These are phyloP conservation scores for Phytophthora nicotianae DNA, from an alignment of 352 stramenopile species.

Conservation along the genomic window DNA sequence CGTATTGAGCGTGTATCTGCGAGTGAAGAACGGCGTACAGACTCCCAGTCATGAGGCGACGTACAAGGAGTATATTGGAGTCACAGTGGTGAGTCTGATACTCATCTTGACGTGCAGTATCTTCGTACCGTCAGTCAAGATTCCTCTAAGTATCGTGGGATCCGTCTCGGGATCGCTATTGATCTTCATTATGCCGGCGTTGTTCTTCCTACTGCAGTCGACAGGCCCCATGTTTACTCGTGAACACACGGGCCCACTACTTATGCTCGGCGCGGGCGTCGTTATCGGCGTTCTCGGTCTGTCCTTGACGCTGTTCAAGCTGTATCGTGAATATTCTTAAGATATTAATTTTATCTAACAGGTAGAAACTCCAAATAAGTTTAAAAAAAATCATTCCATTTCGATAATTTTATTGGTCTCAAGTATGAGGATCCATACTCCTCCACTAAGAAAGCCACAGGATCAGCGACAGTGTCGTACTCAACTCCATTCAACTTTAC, in stretches of 20 bases:
- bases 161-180: slow-evolving; percentile 77
- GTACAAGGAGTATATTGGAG: slow-evolving; percentile 44
- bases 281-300: slow-evolving; percentile 49
- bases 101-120: slow-evolving; percentile 76
- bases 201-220: slow-evolving; percentile 78
- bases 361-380: neutral
- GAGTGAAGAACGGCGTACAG: slow-evolving; percentile 70
- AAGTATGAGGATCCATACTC: slow-evolving; percentile 50
- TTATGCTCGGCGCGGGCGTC: slow-evolving; percentile 61
- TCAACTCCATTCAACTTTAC: slow-evolving; percentile 41
- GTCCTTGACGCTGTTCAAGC: slow-evolving; percentile 52
- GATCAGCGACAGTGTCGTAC: slow-evolving; percentile 48
- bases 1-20: slow-evolving; percentile 69
- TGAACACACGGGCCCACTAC: slow-evolving; percentile 50
- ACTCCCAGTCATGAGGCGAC: slow-evolving; percentile 65
- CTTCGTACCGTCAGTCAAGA: slow-evolving; percentile 81
- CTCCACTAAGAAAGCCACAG: slow-evolving; percentile 47
- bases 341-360: slow-evolving; percentile 16
- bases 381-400: slow-evolving; percentile 11
- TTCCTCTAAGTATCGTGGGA: slow-evolving; percentile 78
- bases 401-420: slow-evolving; percentile 17
- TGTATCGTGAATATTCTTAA: slow-evolving; percentile 47
- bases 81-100: slow-evolving; percentile 56
- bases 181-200: slow-evolving; percentile 82
- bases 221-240: slow-evolving; percentile 44